A percentile compares a stretch with the other conserved stretches of the same genome.
These are phyloP conservation scores for Salix koriyanagi DNA, from an alignment of 345 rosid species.

Conservation along the genomic window DNA sequence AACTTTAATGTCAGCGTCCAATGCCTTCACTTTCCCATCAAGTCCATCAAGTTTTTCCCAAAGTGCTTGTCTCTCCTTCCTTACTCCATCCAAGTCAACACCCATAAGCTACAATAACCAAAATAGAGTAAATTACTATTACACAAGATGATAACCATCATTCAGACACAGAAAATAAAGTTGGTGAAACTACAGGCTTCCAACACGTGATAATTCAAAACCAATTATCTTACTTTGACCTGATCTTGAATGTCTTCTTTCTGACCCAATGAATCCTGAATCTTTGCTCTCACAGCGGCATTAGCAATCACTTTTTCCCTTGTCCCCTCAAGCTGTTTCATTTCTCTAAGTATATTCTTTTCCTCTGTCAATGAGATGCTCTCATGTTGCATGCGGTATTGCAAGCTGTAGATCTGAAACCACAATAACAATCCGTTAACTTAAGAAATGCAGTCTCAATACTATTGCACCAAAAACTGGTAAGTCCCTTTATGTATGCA, in stretches of 20 bases:
- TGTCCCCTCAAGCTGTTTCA: conserved; percentile 87
- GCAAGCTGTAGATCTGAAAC: conserved; percentile 69
- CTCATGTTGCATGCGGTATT: conserved; percentile 86
- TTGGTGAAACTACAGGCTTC: neutral
- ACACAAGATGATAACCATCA: neutral
- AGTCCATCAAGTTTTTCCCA: conserved; percentile 53
- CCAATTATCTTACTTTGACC: conserved; percentile 71
- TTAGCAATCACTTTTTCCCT: conserved; percentile 86
- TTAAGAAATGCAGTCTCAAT: neutral
- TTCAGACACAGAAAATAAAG: neutral
- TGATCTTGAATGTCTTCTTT: conserved; percentile 82
- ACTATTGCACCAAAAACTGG: neutral
- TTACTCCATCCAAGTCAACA: conserved; percentile 81
- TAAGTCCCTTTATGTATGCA: neutral
- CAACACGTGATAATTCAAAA: neutral
- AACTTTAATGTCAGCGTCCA: conserved; percentile 50
- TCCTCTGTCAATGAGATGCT: conserved; percentile 88
- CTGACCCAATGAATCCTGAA: conserved; percentile 84
- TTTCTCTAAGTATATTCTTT: conserved; percentile 84
- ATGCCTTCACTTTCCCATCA: conserved; percentile 46
- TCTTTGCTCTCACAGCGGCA: conserved; percentile 70
- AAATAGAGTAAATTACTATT: conserved; percentile 3
- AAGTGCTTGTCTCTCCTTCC: conserved; percentile 73
- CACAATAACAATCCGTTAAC: conserved; percentile 14
- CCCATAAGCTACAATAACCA: conserved; percentile 62